Evolutionary conservation across 129 eudicot genomes (phyloP).

Genomic region (Scalesia atractyloides): DNA sequence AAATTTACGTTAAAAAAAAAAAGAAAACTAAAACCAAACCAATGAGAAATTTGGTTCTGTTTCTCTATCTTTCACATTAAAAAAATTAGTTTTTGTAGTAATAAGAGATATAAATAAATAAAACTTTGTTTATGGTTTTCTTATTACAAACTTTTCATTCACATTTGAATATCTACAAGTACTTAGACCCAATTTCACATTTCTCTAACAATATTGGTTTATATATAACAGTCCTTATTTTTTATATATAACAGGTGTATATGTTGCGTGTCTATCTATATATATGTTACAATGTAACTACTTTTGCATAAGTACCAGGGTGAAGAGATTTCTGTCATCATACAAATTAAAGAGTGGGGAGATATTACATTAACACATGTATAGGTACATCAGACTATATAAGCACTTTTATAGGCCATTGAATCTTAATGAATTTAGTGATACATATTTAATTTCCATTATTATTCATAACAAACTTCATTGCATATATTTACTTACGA

Average conservation of each 20-base stretch:
- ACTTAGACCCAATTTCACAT: no score
- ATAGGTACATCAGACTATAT: constrained; percentile 27
- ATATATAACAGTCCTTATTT: no score
- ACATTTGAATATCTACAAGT: no score
- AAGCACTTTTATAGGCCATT: constrained; percentile 18
- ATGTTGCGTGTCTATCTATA: background rate
- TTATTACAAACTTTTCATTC: no score
- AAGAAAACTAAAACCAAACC: no score
- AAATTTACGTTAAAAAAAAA: no score
- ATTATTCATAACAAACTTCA: background rate
- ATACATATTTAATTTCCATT: constrained; percentile 9
- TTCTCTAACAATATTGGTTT: no score
- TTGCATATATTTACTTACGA: background rate
- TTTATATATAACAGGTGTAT: background rate
- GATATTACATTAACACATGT: constrained; percentile 21
- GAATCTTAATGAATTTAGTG: background rate
- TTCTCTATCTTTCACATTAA: no score
- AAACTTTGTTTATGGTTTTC: no score
- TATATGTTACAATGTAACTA: background rate
- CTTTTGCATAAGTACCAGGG: background rate
- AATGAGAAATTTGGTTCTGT: no score
- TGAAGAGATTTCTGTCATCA: constrained; percentile 25
- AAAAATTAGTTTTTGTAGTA: no score
- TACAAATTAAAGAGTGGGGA: constrained; percentile 16
- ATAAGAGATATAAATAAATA: no score